phyloP scores from a whole-genome alignment of 1,284 basidiomycete genomes.

The Waitea zeae region DNA sequence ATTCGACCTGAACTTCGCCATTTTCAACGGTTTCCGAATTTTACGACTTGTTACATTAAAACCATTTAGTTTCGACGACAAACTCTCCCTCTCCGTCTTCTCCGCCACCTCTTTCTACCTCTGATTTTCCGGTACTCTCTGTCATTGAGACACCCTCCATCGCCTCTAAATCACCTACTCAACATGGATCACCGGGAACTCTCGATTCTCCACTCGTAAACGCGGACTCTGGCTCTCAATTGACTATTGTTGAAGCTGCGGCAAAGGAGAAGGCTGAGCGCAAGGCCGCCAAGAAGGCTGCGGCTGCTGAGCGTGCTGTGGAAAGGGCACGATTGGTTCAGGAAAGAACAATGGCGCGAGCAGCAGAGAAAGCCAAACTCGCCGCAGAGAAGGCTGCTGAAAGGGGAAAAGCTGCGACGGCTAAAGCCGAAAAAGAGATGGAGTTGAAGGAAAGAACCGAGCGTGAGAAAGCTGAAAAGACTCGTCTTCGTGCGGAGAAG shows the following conservation, averaged over 20 bases:
- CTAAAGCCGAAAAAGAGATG: constrained; percentile 19
- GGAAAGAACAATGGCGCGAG: constrained; percentile 31
- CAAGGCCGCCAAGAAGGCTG: constrained; percentile 43
- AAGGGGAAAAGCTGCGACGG: constrained; percentile 22
- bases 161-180: no score
- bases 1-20: no score
- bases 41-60: no score
- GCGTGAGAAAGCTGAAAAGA: constrained; percentile 16
- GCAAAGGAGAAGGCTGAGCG: constrained; percentile 34
- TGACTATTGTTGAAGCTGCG: constrained; percentile 15
- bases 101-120: constrained; percentile 30
- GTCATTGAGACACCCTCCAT: no score
- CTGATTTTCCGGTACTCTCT: constrained; percentile 56
- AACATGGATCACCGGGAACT: no score
- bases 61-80: constrained; percentile 25
- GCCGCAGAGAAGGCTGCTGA: constrained; percentile 25
- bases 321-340: constrained; percentile 34
- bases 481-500: constrained; percentile 8
- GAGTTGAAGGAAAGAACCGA: no score
- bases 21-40: no score
- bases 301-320: constrained; percentile 37
- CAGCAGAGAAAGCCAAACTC: constrained; percentile 28
- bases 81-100: constrained; percentile 26
- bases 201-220: constrained; percentile 14
- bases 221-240: constrained; percentile 11